Conservation (phyloP, 768 basidiomycete species). For the Boletus sp. region DNA sequence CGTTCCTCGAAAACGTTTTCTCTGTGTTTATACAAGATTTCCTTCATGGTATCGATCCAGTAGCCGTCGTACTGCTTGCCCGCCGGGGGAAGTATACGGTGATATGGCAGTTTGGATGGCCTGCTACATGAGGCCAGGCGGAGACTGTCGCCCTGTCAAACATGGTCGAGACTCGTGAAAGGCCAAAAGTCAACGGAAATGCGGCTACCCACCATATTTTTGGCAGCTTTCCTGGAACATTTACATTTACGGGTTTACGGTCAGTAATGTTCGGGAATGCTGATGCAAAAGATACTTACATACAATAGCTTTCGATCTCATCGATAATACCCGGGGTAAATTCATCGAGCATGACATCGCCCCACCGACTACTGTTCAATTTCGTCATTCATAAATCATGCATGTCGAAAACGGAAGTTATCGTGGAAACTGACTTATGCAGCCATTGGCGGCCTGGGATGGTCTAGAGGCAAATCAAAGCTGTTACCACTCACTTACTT, state of each 20-base stretch:
- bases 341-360: conserved; percentile 16
- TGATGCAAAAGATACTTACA: not conserved
- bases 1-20: not conserved
- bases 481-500: too few relatives aligned
- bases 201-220: conserved; percentile 6
- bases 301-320: not conserved
- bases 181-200: conserved; percentile 13
- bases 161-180: conserved; percentile 13
- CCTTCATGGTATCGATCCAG: conserved; percentile 8
- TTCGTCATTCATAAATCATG: too few relatives aligned
- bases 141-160: conserved; percentile 9
- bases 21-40: not conserved
- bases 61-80: conserved; percentile 3
- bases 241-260: not conserved
- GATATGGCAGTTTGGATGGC: conserved; percentile 5
- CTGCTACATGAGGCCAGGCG: conserved; percentile 8
- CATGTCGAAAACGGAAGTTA: not conserved
- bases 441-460: not conserved
- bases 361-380: conserved; percentile 14
- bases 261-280: not conserved
- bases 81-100: conserved; percentile 15
- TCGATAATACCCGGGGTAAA: conserved; percentile 9
- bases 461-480: not conserved
- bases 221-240: conserved; percentile 4
- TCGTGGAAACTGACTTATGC: conserved; percentile 8